Evolutionary conservation across 108 stramenopile genomes (phyloP).

Genomic region (Pelagomonas calceolata): DNA sequence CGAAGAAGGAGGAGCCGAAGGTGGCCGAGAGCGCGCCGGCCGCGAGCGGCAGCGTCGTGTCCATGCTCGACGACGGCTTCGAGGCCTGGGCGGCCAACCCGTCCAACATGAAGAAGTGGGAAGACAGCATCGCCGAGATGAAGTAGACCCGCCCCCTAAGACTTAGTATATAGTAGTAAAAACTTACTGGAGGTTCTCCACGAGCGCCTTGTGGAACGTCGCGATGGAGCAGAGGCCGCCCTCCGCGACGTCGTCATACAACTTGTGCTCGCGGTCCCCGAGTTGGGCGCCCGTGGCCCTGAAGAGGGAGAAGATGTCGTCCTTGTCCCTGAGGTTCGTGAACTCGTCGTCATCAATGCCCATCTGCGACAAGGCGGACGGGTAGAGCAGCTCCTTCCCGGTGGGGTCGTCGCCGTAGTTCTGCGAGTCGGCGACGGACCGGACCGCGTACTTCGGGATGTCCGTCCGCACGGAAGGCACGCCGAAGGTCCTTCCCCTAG

Average conservation of each 20-base stretch:
- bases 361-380: conserved; percentile 36
- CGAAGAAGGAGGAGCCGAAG: background rate
- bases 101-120: background rate
- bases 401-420: conserved; percentile 60
- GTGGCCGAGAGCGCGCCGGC: background rate
- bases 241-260: conserved; percentile 4
- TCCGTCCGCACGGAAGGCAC: conserved; percentile 48
- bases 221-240: background rate
- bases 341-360: conserved; percentile 54
- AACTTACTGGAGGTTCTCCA: too few species aligned
- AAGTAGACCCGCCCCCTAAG: too few species aligned
- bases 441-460: conserved; percentile 38
- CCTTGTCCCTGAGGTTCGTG: conserved; percentile 19
- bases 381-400: conserved; percentile 32
- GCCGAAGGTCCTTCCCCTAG: conserved; percentile 45
- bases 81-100: background rate
- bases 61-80: background rate
- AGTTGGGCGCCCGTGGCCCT: conserved; percentile 1
- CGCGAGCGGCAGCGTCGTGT: background rate
- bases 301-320: conserved; percentile 31
- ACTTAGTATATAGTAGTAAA: too few species aligned
- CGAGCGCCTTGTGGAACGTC: background rate
- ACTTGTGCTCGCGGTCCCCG: conserved; percentile 8
- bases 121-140: background rate
- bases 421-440: conserved; percentile 53